Evolutionary conservation across 1,284 basidiomycete genomes (phyloP), one percentile per base, ranked within the genome.

Genomic region (Exobasidium rhododendri): DNA sequence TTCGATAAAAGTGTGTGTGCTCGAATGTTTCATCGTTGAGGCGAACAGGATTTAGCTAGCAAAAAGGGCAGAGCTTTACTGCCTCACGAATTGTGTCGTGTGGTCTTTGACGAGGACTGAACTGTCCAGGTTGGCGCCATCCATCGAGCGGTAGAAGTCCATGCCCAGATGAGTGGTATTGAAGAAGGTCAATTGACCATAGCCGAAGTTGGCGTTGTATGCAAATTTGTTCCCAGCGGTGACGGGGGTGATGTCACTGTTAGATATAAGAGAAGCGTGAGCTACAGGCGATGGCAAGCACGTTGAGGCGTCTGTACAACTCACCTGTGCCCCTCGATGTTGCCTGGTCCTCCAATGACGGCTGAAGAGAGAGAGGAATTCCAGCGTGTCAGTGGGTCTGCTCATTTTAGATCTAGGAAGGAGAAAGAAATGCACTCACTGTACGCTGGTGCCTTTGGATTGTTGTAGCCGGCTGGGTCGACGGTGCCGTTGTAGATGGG

Each of bases 301-400:
- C n/a, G n/a, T n/a, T n/a, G n/a, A n/a, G n/a, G n/a, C n/a, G n/a
- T n/a, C n/a, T n/a, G n/a, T n/a, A 43, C 24, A 31, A 55, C 35
- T 40, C 35, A 40, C 35, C 35, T 40, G 44, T 74, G 63, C 4
- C 70, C 71, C 58, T 81, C 79, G n/a, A 72, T 70, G 69, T 81
- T 80, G 13, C 80, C 80, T 0, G 80, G 78, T 7, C 66, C 71
- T 29, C 80, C 80, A 56, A 76, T 76, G 58, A 79, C 64, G 24
- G 80, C 65, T 50, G 20, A 24, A 7, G 14, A 31, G 20, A 50
- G 20, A 20, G 10, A 31, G 22, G 22, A 31, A 20, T 31, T 22
- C 14, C 43, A n/a, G n/a, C n/a, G n/a, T n/a, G n/a, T 44, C 43
- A 44, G 43, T 22, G 22, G 22, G 43, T 44, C 43, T 14, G 43